A percentile compares a stretch with the other conserved stretches of the same genome.
Conservation (phyloP, 1,139 yeast species). For the Geotrichum klebahnii region DNA sequence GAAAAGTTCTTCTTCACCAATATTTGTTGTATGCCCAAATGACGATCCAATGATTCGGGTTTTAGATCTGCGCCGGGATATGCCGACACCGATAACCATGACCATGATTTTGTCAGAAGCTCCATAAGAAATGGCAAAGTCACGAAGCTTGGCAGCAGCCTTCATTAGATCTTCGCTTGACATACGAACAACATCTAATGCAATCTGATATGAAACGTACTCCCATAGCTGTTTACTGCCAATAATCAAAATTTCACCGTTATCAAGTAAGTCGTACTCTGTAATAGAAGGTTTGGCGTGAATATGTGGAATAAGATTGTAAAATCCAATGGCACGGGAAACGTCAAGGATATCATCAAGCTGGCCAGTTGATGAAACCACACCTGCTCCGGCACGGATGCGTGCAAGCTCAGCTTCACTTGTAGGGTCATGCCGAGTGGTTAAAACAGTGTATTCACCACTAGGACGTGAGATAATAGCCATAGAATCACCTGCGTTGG, state of each 20-base stretch:
- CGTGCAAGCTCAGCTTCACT: constrained; percentile 75
- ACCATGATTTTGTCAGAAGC: constrained; percentile 80
- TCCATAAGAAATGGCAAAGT: constrained; percentile 91
- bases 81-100: constrained; percentile 66
- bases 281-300: constrained; percentile 82
- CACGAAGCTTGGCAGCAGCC: constrained; percentile 91
- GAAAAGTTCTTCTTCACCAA: constrained; percentile 33
- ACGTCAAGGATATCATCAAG: constrained; percentile 79
- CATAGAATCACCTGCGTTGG: constrained; percentile 88
- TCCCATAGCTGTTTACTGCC: constrained; percentile 88
- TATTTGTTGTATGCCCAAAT: constrained; percentile 10
- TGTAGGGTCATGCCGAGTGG: constrained; percentile 83
- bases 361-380: constrained; percentile 78
- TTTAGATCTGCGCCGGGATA: constrained; percentile 29
- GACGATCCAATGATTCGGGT: constrained; percentile 4
- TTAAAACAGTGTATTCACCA: constrained; percentile 71
- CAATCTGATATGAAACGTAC: constrained; percentile 71
- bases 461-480: constrained; percentile 73
- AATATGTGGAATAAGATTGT: constrained; percentile 79
- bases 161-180: constrained; percentile 82
- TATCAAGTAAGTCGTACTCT: constrained; percentile 56
- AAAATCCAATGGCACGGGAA: constrained; percentile 90
- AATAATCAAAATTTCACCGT: constrained; percentile 78
- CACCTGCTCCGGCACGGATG: constrained; percentile 87
- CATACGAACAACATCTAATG: constrained; percentile 84